phyloP scores from a whole-genome alignment of 352 stramenopile species.

The Blastocystis sp. region DNA sequence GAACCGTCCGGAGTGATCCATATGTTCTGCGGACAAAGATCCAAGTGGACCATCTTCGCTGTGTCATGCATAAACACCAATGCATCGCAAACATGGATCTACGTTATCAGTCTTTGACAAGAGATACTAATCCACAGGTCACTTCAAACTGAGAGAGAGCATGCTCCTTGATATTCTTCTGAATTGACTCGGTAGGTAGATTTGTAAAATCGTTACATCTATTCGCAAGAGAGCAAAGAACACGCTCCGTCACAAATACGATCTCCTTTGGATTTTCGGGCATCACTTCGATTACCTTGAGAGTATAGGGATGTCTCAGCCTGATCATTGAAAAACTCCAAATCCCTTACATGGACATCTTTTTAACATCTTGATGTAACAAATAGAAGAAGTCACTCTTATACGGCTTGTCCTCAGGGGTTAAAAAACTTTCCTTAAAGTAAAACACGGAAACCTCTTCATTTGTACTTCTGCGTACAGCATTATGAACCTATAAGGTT shows the following conservation, averaged over 20 bases:
- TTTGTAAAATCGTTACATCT: slow-evolving; percentile 82
- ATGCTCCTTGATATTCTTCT: slow-evolving; percentile 78
- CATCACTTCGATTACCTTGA: slow-evolving; percentile 81
- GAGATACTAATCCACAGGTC: slow-evolving; percentile 71
- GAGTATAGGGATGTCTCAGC: slow-evolving; percentile 78
- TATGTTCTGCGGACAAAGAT: slow-evolving; percentile 74
- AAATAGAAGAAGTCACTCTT: slow-evolving; percentile 77
- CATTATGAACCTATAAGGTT: slow-evolving; percentile 27
- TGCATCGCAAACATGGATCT: slow-evolving; percentile 78
- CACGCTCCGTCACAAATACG: slow-evolving; percentile 78
- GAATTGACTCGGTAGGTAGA: slow-evolving; percentile 72
- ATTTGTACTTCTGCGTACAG: slow-evolving; percentile 8
- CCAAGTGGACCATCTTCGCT: slow-evolving; percentile 76
- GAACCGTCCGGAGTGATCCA: slow-evolving; percentile 81
- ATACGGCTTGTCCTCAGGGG: slow-evolving; percentile 71
- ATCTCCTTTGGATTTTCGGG: slow-evolving; percentile 77
- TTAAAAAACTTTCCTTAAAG: slow-evolving; percentile 41
- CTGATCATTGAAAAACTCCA: neutral
- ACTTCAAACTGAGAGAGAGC: slow-evolving; percentile 79
- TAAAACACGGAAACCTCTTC: slow-evolving; percentile 62
- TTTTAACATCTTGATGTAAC: slow-evolving; percentile 79
- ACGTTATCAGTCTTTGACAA: neutral
- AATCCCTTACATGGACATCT: slow-evolving; percentile 69
- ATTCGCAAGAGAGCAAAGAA: slow-evolving; percentile 80
- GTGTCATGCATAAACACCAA: slow-evolving; percentile 80